Evolutionary conservation across 805 yeast species (phyloP).

Genomic region (Candida montana): DNA sequence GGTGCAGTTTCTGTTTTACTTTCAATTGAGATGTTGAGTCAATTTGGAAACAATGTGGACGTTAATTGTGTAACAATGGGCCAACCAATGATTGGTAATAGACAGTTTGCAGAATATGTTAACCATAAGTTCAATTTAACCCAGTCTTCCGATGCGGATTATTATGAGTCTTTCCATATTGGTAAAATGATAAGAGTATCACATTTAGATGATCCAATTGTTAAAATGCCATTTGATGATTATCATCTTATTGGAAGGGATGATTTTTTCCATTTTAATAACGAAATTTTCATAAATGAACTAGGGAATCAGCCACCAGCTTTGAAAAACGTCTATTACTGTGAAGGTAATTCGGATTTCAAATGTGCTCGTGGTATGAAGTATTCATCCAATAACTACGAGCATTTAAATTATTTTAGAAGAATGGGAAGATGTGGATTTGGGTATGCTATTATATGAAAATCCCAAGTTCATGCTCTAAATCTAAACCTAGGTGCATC

Average conservation of each 20-base stretch:
- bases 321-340: slow-evolving; percentile 62
- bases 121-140: slow-evolving; percentile 9
- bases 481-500: slow-evolving; percentile 33
- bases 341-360: slow-evolving; percentile 61
- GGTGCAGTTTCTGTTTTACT: slow-evolving; percentile 22
- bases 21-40: slow-evolving; percentile 4
- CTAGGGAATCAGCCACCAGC: slow-evolving; percentile 13
- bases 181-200: slow-evolving; percentile 18
- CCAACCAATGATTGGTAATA: slow-evolving; percentile 25
- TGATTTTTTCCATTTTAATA: slow-evolving; percentile 14
- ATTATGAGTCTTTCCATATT: neutral
- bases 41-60: neutral
- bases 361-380: slow-evolving; percentile 31
- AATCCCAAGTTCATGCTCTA: slow-evolving; percentile 10
- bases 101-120: slow-evolving; percentile 11
- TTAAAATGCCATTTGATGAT: slow-evolving; percentile 20
- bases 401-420: slow-evolving; percentile 26
- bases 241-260: slow-evolving; percentile 13
- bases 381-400: slow-evolving; percentile 17
- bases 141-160: neutral
- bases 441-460: too few relatives aligned
- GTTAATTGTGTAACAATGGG: slow-evolving; percentile 21
- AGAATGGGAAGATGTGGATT: slow-evolving; percentile 26
- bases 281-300: slow-evolving; percentile 24
- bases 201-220: slow-evolving; percentile 24